Evolutionary conservation across 768 basidiomycete species (phyloP).

Genomic region (Leccinum variicolor): DNA sequence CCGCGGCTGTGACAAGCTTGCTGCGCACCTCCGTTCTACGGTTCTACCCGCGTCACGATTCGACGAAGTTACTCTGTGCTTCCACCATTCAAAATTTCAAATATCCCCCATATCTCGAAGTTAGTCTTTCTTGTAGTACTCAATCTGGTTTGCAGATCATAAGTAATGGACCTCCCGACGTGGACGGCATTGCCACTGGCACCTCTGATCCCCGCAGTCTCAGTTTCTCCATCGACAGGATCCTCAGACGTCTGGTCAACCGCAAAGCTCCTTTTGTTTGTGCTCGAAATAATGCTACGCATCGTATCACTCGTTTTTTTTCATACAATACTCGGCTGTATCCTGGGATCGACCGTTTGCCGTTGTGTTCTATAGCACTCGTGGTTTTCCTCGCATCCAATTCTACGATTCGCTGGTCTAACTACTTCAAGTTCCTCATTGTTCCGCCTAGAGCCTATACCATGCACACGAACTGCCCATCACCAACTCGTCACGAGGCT

Average conservation of each 20-base stretch:
- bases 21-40: conserved; percentile 33
- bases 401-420: conserved; percentile 40
- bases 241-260: conserved; percentile 40
- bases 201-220: conserved; percentile 18
- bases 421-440: conserved; percentile 29
- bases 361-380: conserved; percentile 35
- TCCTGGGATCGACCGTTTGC: conserved; percentile 48
- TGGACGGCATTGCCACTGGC: conserved; percentile 24
- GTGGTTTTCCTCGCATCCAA: conserved; percentile 32
- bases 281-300: conserved; percentile 24
- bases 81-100: conserved; percentile 35
- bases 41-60: conserved; percentile 35
- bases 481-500: conserved; percentile 59
- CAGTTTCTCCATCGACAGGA: conserved; percentile 44
- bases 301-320: conserved; percentile 35
- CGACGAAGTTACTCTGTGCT: conserved; percentile 42
- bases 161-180: conserved; percentile 46
- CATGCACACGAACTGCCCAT: conserved; percentile 56
- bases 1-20: conserved; percentile 29
- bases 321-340: conserved; percentile 39
- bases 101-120: conserved; percentile 9
- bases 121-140: conserved; percentile 34
- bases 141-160: conserved; percentile 61
- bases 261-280: conserved; percentile 27
- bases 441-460: conserved; percentile 38